Evolutionary conservation across 805 yeast species (phyloP).

Genomic region (Wickerhamomyces strasburgensis): DNA sequence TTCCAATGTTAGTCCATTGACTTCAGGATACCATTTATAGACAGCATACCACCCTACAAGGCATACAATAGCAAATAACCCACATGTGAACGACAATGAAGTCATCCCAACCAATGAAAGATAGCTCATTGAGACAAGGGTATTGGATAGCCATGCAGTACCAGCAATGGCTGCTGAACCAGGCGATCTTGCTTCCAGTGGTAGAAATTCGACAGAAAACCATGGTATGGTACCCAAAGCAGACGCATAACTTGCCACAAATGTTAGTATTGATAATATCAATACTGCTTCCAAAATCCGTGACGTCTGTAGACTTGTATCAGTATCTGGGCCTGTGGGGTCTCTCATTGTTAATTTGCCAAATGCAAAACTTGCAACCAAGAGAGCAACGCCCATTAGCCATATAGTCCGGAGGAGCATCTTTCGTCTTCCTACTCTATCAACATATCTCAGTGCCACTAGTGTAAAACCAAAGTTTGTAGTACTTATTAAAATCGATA

Average conservation of each 20-base stretch:
- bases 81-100: slow-evolving; percentile 30
- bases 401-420: slow-evolving; percentile 40
- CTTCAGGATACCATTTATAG: slow-evolving; percentile 39
- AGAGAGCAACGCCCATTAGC: slow-evolving; percentile 34
- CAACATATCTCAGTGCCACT: slow-evolving; percentile 46
- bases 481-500: slow-evolving; percentile 49
- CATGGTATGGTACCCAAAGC: slow-evolving; percentile 43
- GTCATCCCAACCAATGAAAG: slow-evolving; percentile 28
- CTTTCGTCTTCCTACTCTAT: slow-evolving; percentile 41
- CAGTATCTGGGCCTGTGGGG: too few species aligned
- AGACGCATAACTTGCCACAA: slow-evolving; percentile 38
- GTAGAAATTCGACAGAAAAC: slow-evolving; percentile 41
- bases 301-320: too few species aligned
- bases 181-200: slow-evolving; percentile 35
- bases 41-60: slow-evolving; percentile 35
- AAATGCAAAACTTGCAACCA: slow-evolving; percentile 30
- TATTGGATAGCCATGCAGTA: slow-evolving; percentile 38
- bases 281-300: too few species aligned
- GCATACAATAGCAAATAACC: slow-evolving; percentile 30
- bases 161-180: slow-evolving; percentile 40
- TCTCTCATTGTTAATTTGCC: too few species aligned
- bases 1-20: slow-evolving; percentile 39
- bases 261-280: slow-evolving; percentile 29
- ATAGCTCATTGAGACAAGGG: slow-evolving; percentile 32
- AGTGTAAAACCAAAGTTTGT: slow-evolving; percentile 53